Base-by-base conservation (phyloP, 441 rosid species). In the Melastoma candidum region DNA sequence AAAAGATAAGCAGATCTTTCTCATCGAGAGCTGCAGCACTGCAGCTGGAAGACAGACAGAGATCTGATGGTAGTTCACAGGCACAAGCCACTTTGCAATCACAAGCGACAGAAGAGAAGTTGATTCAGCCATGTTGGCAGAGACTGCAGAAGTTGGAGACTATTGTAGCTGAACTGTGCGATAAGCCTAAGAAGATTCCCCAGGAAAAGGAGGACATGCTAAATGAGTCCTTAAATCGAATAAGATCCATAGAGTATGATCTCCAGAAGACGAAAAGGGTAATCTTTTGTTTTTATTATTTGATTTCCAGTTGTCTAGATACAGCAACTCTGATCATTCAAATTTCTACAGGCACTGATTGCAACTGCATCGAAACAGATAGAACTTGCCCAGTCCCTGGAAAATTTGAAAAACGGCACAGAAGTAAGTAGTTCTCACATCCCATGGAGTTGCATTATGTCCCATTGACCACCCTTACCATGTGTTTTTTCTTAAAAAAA, bases 351-450 rank as follows among this genome's bases (percentile, higher is more conserved):
- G 98, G 93, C 90, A 26, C 80, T 93, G 51, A 60, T 86, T 75
- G 83, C 87, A 49, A 88, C 98, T 41, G 93, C 95, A 32, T 82
- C 98, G 44, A 89, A 83, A 63, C 98, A 93, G 77, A 73, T 88
- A 26, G 93, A 93, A 65, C 92, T 93, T 25, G 86, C 97, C 3
- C 84, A 84, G 59, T 82, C 93, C 32, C 71, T 93, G 32, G 98
- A 93, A 70, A 73, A 68, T 68, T 62, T 88, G 56, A 86, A 81
- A 61, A 78, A 64, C 61, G 65, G 59, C 68, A 64, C 77, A 57
- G 29, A 68, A 59, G 98, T 88, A 80, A 17, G 22, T 17, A 81
- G 86, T 76, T 71, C 48, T 26, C 66, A 53, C 12, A 13, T 44
- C 27, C 50, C 51, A 43, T 17, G 1, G 57, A 59, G 26, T 11